Conservation (phyloP, 768 basidiomycete genomes). For the Trametes coccinea region DNA sequence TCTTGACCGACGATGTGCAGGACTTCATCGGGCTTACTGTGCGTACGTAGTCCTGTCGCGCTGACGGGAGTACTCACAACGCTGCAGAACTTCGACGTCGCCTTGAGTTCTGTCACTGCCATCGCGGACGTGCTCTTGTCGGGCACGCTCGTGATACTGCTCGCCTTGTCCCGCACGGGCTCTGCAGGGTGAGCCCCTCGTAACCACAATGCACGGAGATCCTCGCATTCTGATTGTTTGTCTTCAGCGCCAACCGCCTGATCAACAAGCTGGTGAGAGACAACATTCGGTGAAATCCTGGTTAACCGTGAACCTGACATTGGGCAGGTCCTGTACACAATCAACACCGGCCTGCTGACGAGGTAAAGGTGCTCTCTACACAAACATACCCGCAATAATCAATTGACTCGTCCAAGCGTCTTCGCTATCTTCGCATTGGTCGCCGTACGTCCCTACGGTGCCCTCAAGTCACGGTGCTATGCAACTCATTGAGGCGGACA, state of each 20-base stretch:
- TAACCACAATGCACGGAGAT: too few relatives aligned
- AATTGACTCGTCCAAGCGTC: neutral
- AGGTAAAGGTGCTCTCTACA: neutral
- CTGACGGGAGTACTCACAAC: neutral
- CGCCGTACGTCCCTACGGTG: neutral
- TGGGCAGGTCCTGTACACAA: constrained; percentile 13
- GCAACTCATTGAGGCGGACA: neutral
- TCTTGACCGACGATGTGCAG: constrained; percentile 3
- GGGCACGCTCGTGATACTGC: constrained; percentile 10
- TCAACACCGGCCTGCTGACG: constrained; percentile 12
- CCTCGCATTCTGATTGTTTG: neutral
- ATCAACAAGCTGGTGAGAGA: constrained; percentile 18
- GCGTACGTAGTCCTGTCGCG: neutral
- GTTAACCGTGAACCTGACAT: neutral
- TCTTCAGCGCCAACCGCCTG: constrained; percentile 9
- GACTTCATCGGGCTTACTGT: constrained; percentile 11
- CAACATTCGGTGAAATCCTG: too few relatives aligned
- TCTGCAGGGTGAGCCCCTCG: constrained; percentile 3
- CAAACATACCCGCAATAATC: neutral
- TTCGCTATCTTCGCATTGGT: constrained; percentile 10
- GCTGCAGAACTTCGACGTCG: constrained; percentile 14
- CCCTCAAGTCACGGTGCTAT: neutral
- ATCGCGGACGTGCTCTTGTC: constrained; percentile 13
- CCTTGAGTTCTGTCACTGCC: constrained; percentile 9
- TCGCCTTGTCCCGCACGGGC: constrained; percentile 13